These are phyloP conservation scores for Aquilaria sinensis DNA, from an alignment of 345 rosid genomes.

Conservation along the genomic window DNA sequence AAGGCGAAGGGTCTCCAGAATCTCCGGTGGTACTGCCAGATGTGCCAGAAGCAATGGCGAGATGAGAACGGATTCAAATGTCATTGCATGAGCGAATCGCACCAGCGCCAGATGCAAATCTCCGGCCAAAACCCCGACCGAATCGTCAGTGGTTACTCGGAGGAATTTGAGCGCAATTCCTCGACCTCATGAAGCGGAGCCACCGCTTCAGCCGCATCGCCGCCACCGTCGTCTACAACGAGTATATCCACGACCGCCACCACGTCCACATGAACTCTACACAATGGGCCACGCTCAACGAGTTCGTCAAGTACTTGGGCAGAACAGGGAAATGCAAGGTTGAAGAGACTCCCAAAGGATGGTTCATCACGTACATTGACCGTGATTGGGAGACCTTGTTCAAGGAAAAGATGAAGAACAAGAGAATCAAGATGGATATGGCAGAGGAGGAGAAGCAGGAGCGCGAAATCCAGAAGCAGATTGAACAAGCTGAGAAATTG, in stretches of 20 bases:
- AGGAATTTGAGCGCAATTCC: conserved; percentile 69
- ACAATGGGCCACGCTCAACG: conserved; percentile 86
- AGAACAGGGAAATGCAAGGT: conserved; percentile 87
- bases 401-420: conserved; percentile 81
- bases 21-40: conserved; percentile 98
- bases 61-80: conserved; percentile 99
- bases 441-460: conserved; percentile 95
- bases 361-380: conserved; percentile 92
- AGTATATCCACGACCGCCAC: conserved; percentile 79
- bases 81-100: conserved; percentile 96
- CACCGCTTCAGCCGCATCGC: conserved; percentile 90
- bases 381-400: conserved; percentile 78
- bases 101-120: conserved; percentile 93
- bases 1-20: conserved; percentile 96
- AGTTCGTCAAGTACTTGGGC: conserved; percentile 79
- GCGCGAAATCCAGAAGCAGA: conserved; percentile 71
- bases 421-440: conserved; percentile 66
- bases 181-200: conserved; percentile 75
- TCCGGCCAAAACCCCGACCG: conserved; percentile 80
- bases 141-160: conserved; percentile 78
- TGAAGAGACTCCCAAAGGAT: conserved; percentile 93
- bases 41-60: conserved; percentile 97
- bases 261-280: conserved; percentile 96
- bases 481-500: conserved; percentile 61
- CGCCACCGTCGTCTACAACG: conserved; percentile 94